Evolutionary conservation across 73 alveolate species (phyloP).

Genomic region (Tetrahymena borealis): DNA sequence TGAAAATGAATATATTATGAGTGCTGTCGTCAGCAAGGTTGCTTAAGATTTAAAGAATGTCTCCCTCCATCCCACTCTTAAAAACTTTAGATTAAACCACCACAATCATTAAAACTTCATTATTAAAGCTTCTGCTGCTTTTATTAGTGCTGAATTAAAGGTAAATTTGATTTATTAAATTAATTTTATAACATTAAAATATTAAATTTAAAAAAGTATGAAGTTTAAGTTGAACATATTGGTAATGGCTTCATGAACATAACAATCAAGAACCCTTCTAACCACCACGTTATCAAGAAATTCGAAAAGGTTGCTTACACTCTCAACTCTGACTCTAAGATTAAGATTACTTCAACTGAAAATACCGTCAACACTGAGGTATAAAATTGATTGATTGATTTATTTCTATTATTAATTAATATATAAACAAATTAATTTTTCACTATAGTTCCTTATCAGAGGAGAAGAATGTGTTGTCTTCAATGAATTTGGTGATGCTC

Average conservation of each 20-base stretch:
- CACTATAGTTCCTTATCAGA: background rate
- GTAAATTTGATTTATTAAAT: no score
- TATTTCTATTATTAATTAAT: background rate
- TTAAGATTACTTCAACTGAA: background rate
- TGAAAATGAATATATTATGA: background rate
- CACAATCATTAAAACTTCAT: background rate
- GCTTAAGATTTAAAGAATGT: background rate
- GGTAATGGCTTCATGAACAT: background rate
- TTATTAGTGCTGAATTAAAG: background rate
- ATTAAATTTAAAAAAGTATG: no score
- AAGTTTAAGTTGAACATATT: background rate
- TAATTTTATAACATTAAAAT: no score
- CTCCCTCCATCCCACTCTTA: background rate
- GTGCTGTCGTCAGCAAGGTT: background rate
- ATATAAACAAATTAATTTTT: background rate
- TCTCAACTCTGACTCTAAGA: background rate
- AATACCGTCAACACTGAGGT: background rate
- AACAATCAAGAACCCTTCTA: background rate
- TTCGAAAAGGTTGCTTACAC: background rate
- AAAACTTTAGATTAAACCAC: background rate
- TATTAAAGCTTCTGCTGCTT: background rate
- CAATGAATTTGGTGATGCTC: slow-evolving; percentile 32
- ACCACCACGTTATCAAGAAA: background rate
- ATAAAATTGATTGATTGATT: background rate
- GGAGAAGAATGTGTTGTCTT: slow-evolving; percentile 7